Evolutionary conservation across 2,329 filamentous ascomycete species (phyloP).

Genomic region (Fusarium falciforme): DNA sequence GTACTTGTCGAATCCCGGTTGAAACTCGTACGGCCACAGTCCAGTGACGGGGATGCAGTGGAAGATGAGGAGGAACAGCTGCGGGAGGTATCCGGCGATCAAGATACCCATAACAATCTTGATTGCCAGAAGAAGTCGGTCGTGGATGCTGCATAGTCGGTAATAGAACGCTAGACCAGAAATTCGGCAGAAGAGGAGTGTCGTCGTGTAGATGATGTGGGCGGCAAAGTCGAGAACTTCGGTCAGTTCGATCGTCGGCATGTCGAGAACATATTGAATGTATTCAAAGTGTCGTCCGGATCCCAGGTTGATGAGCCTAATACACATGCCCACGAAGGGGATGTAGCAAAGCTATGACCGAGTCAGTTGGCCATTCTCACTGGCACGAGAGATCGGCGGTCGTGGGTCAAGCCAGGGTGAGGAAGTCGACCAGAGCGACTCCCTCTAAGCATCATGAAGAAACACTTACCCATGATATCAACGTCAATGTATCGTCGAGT

Average conservation of each 20-base stretch:
- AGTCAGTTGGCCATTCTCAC: not conserved
- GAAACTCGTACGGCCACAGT: constrained; percentile 63
- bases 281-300: constrained; percentile 60
- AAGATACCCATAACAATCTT: constrained; percentile 51
- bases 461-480: constrained; percentile 49
- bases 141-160: constrained; percentile 55
- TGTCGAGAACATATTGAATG: constrained; percentile 59
- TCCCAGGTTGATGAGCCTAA: constrained; percentile 59
- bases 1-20: constrained; percentile 53
- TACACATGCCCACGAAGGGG: constrained; percentile 55
- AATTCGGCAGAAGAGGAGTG: constrained; percentile 61
- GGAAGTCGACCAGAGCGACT: not conserved
- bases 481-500: constrained; percentile 52
- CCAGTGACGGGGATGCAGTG: constrained; percentile 63
- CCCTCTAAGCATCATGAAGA: not conserved
- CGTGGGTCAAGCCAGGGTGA: not conserved
- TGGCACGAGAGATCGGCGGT: constrained; percentile 14
- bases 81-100: constrained; percentile 57
- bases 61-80: constrained; percentile 62
- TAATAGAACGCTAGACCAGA: constrained; percentile 65
- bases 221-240: constrained; percentile 62
- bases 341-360: constrained; percentile 50
- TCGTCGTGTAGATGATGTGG: constrained; percentile 63
- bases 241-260: constrained; percentile 53
- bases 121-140: constrained; percentile 51